A percentile compares a stretch with the other conserved stretches of the same genome.
phyloP scores from a whole-genome alignment of 495 filamentous ascomycete species.

The Elaphomyces granulatus region DNA sequence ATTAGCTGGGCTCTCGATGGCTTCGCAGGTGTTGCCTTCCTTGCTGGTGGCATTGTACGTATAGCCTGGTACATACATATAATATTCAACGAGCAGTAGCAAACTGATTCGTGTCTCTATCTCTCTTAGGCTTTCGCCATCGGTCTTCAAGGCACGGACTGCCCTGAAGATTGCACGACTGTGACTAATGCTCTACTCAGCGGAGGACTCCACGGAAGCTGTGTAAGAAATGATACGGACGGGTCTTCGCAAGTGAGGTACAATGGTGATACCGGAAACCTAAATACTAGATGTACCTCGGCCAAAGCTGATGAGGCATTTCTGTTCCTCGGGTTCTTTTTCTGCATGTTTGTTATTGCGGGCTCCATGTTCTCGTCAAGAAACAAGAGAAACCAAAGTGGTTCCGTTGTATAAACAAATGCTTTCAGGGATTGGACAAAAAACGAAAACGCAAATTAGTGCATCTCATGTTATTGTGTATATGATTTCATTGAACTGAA shows the following conservation, averaged over 20 bases:
- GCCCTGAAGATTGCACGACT: constrained; percentile 12
- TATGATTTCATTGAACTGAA: too few species aligned
- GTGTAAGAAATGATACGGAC: constrained; percentile 2
- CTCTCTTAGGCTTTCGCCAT: constrained; percentile 30
- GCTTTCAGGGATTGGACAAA: too few species aligned
- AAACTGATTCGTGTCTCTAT: not conserved
- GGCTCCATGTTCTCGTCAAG: too few species aligned
- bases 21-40: constrained; percentile 26
- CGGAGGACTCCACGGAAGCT: too few species aligned
- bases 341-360: too few species aligned
- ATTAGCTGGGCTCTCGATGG: constrained; percentile 30
- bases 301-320: constrained; percentile 19
- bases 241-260: not conserved
- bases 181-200: constrained; percentile 20
- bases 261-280: constrained; percentile 9
- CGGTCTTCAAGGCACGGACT: constrained; percentile 22
- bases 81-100: not conserved
- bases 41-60: constrained; percentile 43
- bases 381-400: too few species aligned
- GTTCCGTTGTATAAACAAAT: too few species aligned
- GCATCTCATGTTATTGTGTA: too few species aligned
- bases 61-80: not conserved
- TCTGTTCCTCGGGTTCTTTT: constrained; percentile 16
- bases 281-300: constrained; percentile 15
- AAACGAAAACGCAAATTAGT: too few species aligned